Percentiles rank a stretch among this genome's conserved stretches.
phyloP scores from a whole-genome alignment of 257 asterid species.

The Scutellaria galericulata region DNA sequence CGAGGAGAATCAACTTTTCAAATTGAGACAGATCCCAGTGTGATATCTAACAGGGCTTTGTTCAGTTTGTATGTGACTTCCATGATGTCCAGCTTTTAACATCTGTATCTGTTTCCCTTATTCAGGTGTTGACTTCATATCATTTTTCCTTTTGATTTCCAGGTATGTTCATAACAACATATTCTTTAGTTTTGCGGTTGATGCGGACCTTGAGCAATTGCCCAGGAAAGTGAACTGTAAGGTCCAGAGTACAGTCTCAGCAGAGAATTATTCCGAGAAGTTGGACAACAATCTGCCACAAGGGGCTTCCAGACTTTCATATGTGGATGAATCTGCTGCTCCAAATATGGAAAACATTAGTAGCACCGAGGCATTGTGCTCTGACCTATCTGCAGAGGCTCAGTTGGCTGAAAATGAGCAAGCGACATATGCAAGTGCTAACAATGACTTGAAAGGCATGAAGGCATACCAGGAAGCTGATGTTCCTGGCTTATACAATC shows the following conservation, averaged over 20 bases:
- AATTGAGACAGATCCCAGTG: background rate
- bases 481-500: conserved; percentile 86
- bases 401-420: conserved; percentile 95
- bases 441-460: conserved; percentile 95
- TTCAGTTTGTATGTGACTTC: background rate
- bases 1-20: background rate
- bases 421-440: conserved; percentile 96
- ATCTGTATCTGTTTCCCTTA: conserved; percentile 12
- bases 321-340: conserved; percentile 46
- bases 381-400: conserved; percentile 61
- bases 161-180: conserved; percentile 94
- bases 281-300: conserved; percentile 40
- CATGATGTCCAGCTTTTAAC: background rate
- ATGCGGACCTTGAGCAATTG: conserved; percentile 74
- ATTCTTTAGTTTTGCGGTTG: conserved; percentile 88
- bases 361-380: conserved; percentile 41
- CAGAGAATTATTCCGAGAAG: conserved; percentile 44
- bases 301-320: conserved; percentile 37
- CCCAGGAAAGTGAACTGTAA: conserved; percentile 52
- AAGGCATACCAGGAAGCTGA: conserved; percentile 98
- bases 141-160: conserved; percentile 31
- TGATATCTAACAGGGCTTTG: background rate
- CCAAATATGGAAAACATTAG: conserved; percentile 43
- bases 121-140: conserved; percentile 9
- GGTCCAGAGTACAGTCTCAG: conserved; percentile 44